Evolutionary conservation across 352 stramenopile species (phyloP), one percentile per base, ranked within the genome.

Genomic region (Pythium insidiosum): DNA sequence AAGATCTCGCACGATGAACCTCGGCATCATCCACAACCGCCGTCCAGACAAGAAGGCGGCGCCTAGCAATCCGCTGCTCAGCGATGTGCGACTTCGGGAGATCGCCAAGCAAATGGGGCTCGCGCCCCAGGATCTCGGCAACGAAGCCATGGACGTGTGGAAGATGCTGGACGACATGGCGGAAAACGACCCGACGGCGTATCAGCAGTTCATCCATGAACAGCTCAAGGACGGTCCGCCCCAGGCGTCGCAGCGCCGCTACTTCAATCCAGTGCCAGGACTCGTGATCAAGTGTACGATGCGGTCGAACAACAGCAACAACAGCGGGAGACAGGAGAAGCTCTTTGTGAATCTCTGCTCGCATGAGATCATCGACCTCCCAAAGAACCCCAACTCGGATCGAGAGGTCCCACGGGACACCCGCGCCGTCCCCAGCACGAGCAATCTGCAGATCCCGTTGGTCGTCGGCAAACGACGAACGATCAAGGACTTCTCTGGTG

Each of bases 91-190:
- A 4, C 66, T 91, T 66, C 74, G 79, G 23, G 73, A 85, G 47
- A 84, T 91, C 44, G 81, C 78, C 31, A 84, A 78, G 58, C 77
- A 89, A 66, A 87, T 93, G 72, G 77, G 79, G 5, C 67, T 93
- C 16, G 62, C 78, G 19, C 52, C 75, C 4, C 64, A 73, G 44
- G 72, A 88, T 40, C 73, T 91, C 26, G 71, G 76, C 16, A 56
- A 60, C 26, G 71, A 90, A 21, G 78, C 79, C 13, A 65, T 80
- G 35, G 47, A 58, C 5, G 47, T 94, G 26, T 94, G 81, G 81
- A 66, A 73, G 21, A 77, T 78, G 19, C 74, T 92, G 6, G 73
- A 89, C 39, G 59, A 81, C 18, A 75, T 94, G 65, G 73, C 79
- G 0, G 47, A 59, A 16, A 79, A 68, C 19, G 79, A 94, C 42